These are phyloP conservation scores for Kodamaea jinghongensis DNA, from an alignment of 805 yeast genomes.

Conservation along the genomic window DNA sequence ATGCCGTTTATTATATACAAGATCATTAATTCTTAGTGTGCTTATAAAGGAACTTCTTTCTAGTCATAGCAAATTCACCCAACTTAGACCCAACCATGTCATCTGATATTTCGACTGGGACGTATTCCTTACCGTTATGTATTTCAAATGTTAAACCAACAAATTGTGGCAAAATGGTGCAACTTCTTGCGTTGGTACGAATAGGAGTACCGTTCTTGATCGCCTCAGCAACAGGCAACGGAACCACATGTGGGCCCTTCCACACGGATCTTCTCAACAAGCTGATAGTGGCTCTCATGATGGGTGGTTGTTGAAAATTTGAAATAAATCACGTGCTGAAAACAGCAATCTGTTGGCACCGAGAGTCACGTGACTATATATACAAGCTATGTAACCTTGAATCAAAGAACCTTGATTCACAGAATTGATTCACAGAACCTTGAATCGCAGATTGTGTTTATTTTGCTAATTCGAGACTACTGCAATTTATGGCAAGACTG, in stretches of 20 bases:
- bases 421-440: too few relatives aligned
- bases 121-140: slow-evolving; percentile 94
- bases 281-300: slow-evolving; percentile 34
- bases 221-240: slow-evolving; percentile 89
- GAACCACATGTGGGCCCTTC: slow-evolving; percentile 89
- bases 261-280: slow-evolving; percentile 36
- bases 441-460: too few relatives aligned
- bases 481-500: too few relatives aligned
- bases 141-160: slow-evolving; percentile 93
- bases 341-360: too few relatives aligned
- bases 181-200: slow-evolving; percentile 92
- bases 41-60: slow-evolving; percentile 83
- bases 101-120: slow-evolving; percentile 79
- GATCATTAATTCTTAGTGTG: slow-evolving; percentile 59
- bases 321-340: too few relatives aligned
- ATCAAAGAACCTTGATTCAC: too few relatives aligned
- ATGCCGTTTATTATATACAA: slow-evolving; percentile 4
- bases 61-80: slow-evolving; percentile 94
- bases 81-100: slow-evolving; percentile 96
- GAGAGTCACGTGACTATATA: too few relatives aligned
- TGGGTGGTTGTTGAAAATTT: slow-evolving; percentile 1
- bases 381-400: too few relatives aligned
- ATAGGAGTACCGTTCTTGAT: slow-evolving; percentile 77
- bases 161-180: slow-evolving; percentile 93
- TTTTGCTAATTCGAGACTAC: too few relatives aligned